Evolutionary conservation across 306 rosid genomes (phyloP).

Genomic region (Citrullus colocynthis): DNA sequence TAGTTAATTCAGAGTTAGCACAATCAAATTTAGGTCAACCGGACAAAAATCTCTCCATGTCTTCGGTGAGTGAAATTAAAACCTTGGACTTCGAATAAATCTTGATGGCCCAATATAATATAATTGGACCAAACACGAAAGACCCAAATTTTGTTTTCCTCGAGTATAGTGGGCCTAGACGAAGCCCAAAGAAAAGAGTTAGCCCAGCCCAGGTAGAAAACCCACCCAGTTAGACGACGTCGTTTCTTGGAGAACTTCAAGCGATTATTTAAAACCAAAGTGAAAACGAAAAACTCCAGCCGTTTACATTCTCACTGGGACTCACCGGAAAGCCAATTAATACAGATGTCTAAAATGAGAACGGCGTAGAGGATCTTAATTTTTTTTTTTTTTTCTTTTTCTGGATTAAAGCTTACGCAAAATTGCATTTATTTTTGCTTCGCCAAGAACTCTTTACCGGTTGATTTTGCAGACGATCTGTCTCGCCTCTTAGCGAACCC

Average conservation of each 20-base stretch:
- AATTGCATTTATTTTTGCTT: constrained; percentile 5
- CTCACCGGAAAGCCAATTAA: background rate
- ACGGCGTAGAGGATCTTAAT: background rate
- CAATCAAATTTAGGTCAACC: too few species aligned
- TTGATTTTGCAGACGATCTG: constrained; percentile 28
- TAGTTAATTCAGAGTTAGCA: too few species aligned
- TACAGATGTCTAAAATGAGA: background rate
- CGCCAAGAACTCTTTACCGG: constrained; percentile 10
- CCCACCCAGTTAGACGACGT: background rate
- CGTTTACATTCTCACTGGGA: background rate
- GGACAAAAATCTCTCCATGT: too few species aligned
- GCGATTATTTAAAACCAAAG: background rate
- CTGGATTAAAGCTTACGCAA: constrained; percentile 15
- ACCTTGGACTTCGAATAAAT: background rate
- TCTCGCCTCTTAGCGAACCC: constrained; percentile 43
- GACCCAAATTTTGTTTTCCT: background rate
- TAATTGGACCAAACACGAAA: background rate
- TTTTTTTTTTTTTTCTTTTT: background rate
- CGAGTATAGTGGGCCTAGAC: background rate
- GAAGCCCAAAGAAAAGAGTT: background rate
- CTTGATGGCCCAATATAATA: background rate
- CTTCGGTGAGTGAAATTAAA: too few species aligned
- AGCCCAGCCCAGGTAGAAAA: background rate
- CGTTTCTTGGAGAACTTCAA: background rate
- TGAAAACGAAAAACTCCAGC: background rate